Base-by-base conservation (phyloP, 2,329 filamentous ascomycete species). In the Magnaporthales sp. region DNA sequence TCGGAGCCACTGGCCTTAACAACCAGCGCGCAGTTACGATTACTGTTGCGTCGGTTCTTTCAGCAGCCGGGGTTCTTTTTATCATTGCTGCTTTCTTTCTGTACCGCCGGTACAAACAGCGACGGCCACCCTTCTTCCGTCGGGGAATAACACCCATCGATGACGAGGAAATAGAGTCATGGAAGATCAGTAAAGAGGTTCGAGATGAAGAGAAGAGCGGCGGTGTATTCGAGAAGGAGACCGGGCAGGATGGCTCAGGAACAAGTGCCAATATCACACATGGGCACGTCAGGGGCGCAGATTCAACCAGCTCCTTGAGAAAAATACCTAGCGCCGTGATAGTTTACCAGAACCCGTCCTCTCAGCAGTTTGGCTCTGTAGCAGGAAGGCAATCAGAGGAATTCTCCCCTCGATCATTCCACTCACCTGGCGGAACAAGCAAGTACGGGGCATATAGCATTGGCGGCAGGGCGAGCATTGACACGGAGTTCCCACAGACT, bases 141-240 rank as follows among this genome's bases (percentile, higher is more conserved):
- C 78, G 86, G 64, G 85, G 84, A 63, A 84, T 85, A 61, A 85
- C 85, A 0, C 86, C 87, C 13, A 87, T 89, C 68, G 81, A 84
- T 69, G 87, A 89, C 70, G 86, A 88, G 68, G 87, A 89, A 73
- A 89, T 89, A 67, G 84, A 85, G 70, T 86, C 84, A 4, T 89
- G 87, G 87, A 87, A 85, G 72, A 76, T 77, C 30, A 77, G 76
- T 66, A 74, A 72, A 10, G 67, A 70, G 13, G 70, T 64, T 19
- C 64, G 72, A 54, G 77, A 74, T 70, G 78, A 77, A 69, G 72
- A 72, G 30, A 66, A 54, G 38, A 22, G 24, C 13, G 61, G 61
- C 15, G 27, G 38, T 3, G 32, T 11, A 29, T 26, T 29, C 24
- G 56, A 46, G 24, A 67, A 65, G 29, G 64, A 38, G 71, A 71